Base-by-base conservation (phyloP, 768 basidiomycete species). In the Amanita thiersii region DNA sequence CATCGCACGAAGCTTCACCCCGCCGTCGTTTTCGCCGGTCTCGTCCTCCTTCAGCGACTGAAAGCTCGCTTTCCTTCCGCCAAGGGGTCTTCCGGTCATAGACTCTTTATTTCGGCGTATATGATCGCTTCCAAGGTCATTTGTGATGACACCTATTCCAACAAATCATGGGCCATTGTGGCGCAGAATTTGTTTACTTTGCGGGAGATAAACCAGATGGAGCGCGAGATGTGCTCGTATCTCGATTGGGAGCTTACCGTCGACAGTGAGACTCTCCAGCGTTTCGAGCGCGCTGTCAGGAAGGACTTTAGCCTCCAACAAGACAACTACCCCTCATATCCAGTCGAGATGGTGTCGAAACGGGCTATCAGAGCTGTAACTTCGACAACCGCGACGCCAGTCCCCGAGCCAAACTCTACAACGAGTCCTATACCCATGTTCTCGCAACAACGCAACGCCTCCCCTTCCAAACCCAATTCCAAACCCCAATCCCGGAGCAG, bases 171-270 rank as follows among this genome's bases (percentile, higher is more conserved):
- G 90, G 76, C 78, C 4, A 84, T 92, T 33, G 90, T 93, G 29
- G 89, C 86, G 0, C 87, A 92, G 59, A 81, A 78, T 20, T 82
- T 90, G 77, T 93, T 92, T 52, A 72, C 69, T 2, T 64, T 93
- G 5, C 73, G 85, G 34, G 91, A 93, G 70, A 83, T 96, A 55
- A 96, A 96, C 60, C 90, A 93, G 69, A 92, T 93, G 90, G 91
- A 93, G 66, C 68, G 89, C 17, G 90, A 93, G 62, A 91, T 96
- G 82, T 90, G 73, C 53, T 69, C 77, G 11, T 98, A 97, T 55
- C 67, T 99, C 32, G 92, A 94, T 57, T 97, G 91, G 92, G 83
- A 87, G 54, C 66, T 88, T 5, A 85, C 79, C 31, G 81, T 87
- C 39, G 84, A 86, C 39, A 73, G 79, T 0, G 54, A 65, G 0